Evolutionary conservation across 345 rosid genomes (phyloP).

Genomic region (Gynandropsis gynandra): DNA sequence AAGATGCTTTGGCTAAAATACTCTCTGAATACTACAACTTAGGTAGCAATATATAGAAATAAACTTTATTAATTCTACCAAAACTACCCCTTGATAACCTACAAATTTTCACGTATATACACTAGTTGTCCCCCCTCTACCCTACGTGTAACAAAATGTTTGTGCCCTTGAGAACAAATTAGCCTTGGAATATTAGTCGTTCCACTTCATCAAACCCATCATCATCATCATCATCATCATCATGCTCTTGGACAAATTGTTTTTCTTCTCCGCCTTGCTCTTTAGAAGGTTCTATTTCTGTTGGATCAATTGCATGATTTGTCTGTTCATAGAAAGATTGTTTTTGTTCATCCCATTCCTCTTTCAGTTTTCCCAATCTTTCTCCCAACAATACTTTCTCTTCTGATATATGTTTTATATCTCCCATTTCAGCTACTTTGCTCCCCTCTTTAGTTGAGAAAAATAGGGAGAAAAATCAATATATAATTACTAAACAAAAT

Average conservation of each 20-base stretch:
- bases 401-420: constrained; percentile 52
- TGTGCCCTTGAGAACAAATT: too few relatives aligned
- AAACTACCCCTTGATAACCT: too few relatives aligned
- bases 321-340: constrained; percentile 40
- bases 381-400: constrained; percentile 41
- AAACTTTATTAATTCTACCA: too few relatives aligned
- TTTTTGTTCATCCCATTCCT: constrained; percentile 50
- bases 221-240: constrained; percentile 18
- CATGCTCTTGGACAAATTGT: constrained; percentile 7
- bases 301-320: constrained; percentile 23
- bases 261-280: too few relatives aligned
- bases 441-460: constrained; percentile 39
- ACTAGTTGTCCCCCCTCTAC: too few relatives aligned
- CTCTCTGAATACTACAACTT: too few relatives aligned
- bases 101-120: too few relatives aligned
- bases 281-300: too few relatives aligned
- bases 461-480: constrained; percentile 12
- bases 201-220: constrained; percentile 40
- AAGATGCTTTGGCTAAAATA: too few relatives aligned
- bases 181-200: constrained; percentile 25
- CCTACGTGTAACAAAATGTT: too few relatives aligned
- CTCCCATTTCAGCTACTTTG: constrained; percentile 36
- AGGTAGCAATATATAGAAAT: too few relatives aligned
- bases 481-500: not conserved
- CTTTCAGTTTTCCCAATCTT: constrained; percentile 36